phyloP scores from a whole-genome alignment of 129 eudicot species.

The Pseudognaphalium luteoalbum region DNA sequence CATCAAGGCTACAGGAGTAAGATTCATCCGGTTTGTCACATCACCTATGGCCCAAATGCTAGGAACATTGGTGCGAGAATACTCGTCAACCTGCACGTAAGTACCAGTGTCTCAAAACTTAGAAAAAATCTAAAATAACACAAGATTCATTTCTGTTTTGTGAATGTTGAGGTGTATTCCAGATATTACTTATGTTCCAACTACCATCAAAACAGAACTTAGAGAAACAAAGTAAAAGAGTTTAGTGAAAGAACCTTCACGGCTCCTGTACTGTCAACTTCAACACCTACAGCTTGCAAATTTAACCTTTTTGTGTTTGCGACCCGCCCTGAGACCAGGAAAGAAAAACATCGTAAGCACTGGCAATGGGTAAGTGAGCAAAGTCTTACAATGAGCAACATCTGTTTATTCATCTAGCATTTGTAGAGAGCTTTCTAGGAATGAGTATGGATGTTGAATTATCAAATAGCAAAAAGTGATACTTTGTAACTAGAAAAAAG shows the following conservation, averaged over 20 bases:
- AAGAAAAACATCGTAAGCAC: conserved; percentile 18
- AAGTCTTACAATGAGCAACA: background rate
- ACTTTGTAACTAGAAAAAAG: conserved; percentile 10
- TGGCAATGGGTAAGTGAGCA: background rate
- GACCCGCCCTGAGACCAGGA: conserved; percentile 59
- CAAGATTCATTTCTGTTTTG: too few species aligned
- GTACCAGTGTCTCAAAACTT: background rate
- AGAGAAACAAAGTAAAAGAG: conserved; percentile 3
- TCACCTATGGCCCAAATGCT: conserved; percentile 98
- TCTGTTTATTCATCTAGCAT: background rate
- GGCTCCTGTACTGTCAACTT: conserved; percentile 75
- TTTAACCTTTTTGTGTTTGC: conserved; percentile 91
- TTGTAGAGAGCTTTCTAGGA: background rate
- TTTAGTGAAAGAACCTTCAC: conserved; percentile 56
- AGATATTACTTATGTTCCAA: too few species aligned
- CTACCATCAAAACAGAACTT: too few species aligned
- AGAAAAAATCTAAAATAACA: background rate
- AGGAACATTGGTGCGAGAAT: conserved; percentile 75
- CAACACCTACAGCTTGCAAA: conserved; percentile 83
- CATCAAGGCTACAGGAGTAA: conserved; percentile 95
- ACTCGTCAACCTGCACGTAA: conserved; percentile 65
- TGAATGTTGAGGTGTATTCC: too few species aligned
- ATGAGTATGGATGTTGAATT: conserved; percentile 14
- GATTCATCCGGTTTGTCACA: conserved; percentile 89
- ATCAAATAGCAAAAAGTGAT: background rate